A percentile compares a stretch with the other conserved stretches of the same genome.
Conservation (phyloP, 495 filamentous ascomycete genomes). For the Parmelia sp. region DNA sequence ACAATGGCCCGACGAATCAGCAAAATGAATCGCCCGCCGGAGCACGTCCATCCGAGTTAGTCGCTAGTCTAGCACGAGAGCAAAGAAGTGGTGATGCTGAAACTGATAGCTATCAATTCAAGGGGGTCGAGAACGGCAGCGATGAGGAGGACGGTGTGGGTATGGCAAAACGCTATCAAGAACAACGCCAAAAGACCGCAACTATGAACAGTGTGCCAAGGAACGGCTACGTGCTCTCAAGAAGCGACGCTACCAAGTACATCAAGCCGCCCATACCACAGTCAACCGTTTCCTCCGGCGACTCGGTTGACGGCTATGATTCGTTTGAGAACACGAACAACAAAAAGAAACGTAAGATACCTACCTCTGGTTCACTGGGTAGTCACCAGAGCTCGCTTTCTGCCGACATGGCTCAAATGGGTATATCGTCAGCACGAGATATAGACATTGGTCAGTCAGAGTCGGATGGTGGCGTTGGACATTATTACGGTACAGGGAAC, state of each 20-base stretch:
- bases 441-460: slow-evolving; percentile 37
- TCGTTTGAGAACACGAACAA: slow-evolving; percentile 98
- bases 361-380: slow-evolving; percentile 66
- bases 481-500: slow-evolving; percentile 52
- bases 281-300: slow-evolving; percentile 45
- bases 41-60: slow-evolving; percentile 21
- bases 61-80: slow-evolving; percentile 10
- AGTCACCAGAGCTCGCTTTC: slow-evolving; percentile 58
- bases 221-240: slow-evolving; percentile 6
- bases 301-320: slow-evolving; percentile 72
- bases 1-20: slow-evolving; percentile 29
- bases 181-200: slow-evolving; percentile 14
- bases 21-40: slow-evolving; percentile 28
- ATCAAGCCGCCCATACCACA: slow-evolving; percentile 40
- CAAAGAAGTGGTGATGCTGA: slow-evolving; percentile 18
- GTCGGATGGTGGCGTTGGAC: slow-evolving; percentile 43
- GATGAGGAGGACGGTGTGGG: slow-evolving; percentile 31
- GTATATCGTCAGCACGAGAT: slow-evolving; percentile 44
- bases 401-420: slow-evolving; percentile 57
- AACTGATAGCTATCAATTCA: slow-evolving; percentile 30
- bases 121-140: slow-evolving; percentile 33
- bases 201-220: not conserved
- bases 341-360: slow-evolving; percentile 99
- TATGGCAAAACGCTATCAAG: slow-evolving; percentile 15
- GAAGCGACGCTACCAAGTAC: slow-evolving; percentile 32